Evolutionary conservation across 495 filamentous ascomycete species (phyloP).

Genomic region (Penicillium subrubescens): DNA sequence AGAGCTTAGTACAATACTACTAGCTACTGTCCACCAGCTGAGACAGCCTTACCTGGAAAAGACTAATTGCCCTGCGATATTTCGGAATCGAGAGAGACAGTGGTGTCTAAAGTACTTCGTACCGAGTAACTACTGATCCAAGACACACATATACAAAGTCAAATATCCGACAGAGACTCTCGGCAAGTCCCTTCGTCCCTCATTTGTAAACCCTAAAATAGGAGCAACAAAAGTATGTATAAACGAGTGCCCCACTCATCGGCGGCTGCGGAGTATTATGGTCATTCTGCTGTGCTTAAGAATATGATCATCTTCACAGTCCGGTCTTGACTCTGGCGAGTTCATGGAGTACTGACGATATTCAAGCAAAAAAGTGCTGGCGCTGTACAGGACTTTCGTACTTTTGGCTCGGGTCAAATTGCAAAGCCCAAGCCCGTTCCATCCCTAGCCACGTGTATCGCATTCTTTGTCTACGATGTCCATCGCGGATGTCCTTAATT

Average conservation of each 20-base stretch:
- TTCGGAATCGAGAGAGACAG: not conserved
- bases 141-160: not conserved
- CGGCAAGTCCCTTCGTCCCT: not conserved
- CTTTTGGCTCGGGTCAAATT: not conserved
- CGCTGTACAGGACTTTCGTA: not conserved
- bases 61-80: not conserved
- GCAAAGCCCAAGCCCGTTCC: conserved; percentile 6
- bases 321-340: not conserved
- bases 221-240: not conserved
- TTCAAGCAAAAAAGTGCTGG: not conserved
- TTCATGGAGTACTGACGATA: not conserved
- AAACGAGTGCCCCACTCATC: not conserved
- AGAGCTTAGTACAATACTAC: not conserved
- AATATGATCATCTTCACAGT: not conserved
- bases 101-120: not conserved
- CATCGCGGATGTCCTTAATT: not conserved
- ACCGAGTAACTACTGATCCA: not conserved
- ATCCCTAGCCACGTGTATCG: conserved; percentile 18
- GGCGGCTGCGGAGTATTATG: not conserved
- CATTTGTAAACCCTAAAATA: not conserved
- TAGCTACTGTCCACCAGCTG: not conserved
- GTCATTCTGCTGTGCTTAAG: not conserved
- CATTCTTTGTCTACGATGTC: conserved; percentile 3
- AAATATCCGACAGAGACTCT: not conserved
- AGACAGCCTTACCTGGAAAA: not conserved